These are phyloP conservation scores for Vaccinium myrtillus DNA, from an alignment of 148 eudicot genomes.

Conservation along the genomic window DNA sequence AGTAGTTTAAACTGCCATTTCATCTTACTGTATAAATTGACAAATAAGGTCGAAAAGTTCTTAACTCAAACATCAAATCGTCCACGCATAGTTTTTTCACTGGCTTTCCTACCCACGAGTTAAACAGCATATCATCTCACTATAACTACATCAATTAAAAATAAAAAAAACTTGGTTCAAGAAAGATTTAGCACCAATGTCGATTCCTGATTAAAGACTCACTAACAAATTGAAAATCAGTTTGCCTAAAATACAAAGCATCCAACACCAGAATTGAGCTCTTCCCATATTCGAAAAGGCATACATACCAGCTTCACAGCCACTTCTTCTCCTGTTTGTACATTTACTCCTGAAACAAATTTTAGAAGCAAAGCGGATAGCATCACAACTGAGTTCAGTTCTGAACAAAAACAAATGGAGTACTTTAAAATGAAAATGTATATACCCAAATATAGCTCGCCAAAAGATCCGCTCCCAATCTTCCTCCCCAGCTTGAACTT, in stretches of 20 bases:
- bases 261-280: not conserved
- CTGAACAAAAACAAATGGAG: not conserved
- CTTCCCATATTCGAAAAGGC: slow-evolving; percentile 2
- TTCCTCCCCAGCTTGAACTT: slow-evolving; percentile 78
- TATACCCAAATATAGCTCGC: slow-evolving; percentile 72
- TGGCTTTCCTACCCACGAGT: not conserved
- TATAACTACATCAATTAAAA: not conserved
- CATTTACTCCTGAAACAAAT: slow-evolving; percentile 61
- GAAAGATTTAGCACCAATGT: not conserved
- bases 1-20: not conserved
- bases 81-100: not conserved
- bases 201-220: not conserved
- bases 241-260: slow-evolving; percentile 1
- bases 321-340: slow-evolving; percentile 85
- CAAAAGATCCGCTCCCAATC: slow-evolving; percentile 82
- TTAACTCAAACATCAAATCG: slow-evolving; percentile 1
- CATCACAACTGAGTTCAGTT: not conserved
- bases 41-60: not conserved
- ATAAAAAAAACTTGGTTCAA: not conserved
- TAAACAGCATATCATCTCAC: not conserved
- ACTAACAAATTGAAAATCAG: not conserved
- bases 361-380: not conserved
- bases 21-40: not conserved
- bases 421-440: not conserved
- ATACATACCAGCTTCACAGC: slow-evolving; percentile 85